Base-by-base conservation (phyloP, 768 basidiomycete species). In the Calocybe gangraenosa region DNA sequence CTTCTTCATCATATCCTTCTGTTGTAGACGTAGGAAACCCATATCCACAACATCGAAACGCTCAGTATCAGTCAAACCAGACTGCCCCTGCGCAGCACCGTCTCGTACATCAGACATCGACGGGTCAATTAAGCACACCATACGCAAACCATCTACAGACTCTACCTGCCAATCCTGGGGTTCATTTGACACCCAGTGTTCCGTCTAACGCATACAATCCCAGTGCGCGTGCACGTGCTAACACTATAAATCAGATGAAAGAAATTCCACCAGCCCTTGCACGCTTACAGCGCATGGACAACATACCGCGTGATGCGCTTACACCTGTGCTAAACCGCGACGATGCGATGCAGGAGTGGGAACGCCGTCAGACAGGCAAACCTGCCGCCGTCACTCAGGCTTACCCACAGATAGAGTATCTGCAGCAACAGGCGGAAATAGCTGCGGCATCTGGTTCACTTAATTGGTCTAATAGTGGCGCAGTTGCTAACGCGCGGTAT, bases 321-420 rank as follows among this genome's bases (percentile, higher is more conserved):
- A 96, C 92, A 11, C 95, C 95, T 2, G 93, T 96, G 22, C 67
- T 98, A 52, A 94, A 95, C 56, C 77, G 95, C 42, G 95, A 98
- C 53, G 95, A 99, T 51, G 87, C 90, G 35, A 87, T 92, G 73
- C 80, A 86, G 34, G 95, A 97, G 66, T 98, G 95, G 95, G 96
- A 98, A 65, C 68, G 92, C 53, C 71, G 93, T 50, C 88, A 92
- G 59, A 68, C 82, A 9, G 89, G 84, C 14, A 86, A 85, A 56
- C 74, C 79, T 1, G 65, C 71, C 10, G 79, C 80, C n/a, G 78
- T 81, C 13, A 22, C 54, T 17, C 81, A 85, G 58, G 83, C 85
- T 19, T 92, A 94, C 57, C 92, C 88, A 5, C 92, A 93, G 58
- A 73, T 98, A 25, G 93, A 95, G 61, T 90, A 79, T 59, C 66